Conservation (phyloP, 108 stramenopile genomes). For the Nitzschia sp. region DNA sequence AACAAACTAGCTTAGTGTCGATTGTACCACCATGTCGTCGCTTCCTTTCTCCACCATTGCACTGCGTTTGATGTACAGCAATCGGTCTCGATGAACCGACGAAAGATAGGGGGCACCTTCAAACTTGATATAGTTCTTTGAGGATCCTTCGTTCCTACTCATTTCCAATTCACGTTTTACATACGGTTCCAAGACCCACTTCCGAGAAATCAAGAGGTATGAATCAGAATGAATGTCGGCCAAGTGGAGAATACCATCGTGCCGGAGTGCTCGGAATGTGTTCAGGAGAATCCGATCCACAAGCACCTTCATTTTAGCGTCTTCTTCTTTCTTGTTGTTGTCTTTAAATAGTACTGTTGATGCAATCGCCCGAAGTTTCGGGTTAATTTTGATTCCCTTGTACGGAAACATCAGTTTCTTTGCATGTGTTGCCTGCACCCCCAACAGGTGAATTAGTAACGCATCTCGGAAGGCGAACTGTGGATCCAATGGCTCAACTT, state of each 20-base stretch:
- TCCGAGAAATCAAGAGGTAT: conserved; percentile 58
- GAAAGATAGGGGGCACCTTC: background rate
- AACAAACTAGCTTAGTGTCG: no score
- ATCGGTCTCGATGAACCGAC: background rate
- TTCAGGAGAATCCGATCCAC: conserved; percentile 25
- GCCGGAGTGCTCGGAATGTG: conserved; percentile 59
- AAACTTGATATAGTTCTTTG: background rate
- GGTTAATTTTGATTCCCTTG: conserved; percentile 42
- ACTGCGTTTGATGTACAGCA: background rate
- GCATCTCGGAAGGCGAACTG: conserved; percentile 67
- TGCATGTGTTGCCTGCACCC: conserved; percentile 43
- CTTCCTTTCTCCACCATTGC: no score
- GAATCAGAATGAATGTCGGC: conserved; percentile 48
- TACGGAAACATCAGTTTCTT: conserved; percentile 55
- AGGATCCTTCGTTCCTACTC: background rate
- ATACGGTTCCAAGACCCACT: conserved; percentile 62
- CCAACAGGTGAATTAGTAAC: conserved; percentile 49
- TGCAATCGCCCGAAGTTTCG: conserved; percentile 14
- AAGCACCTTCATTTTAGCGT: background rate
- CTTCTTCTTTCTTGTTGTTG: background rate
- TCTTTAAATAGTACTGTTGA: background rate
- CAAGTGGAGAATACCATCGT: conserved; percentile 65
- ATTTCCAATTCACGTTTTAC: conserved; percentile 12
- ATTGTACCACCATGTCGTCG: no score
- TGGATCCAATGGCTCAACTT: conserved; percentile 63